These are phyloP conservation scores for Leccinum fallax DNA, from an alignment of 1,284 basidiomycete genomes.

Conservation along the genomic window DNA sequence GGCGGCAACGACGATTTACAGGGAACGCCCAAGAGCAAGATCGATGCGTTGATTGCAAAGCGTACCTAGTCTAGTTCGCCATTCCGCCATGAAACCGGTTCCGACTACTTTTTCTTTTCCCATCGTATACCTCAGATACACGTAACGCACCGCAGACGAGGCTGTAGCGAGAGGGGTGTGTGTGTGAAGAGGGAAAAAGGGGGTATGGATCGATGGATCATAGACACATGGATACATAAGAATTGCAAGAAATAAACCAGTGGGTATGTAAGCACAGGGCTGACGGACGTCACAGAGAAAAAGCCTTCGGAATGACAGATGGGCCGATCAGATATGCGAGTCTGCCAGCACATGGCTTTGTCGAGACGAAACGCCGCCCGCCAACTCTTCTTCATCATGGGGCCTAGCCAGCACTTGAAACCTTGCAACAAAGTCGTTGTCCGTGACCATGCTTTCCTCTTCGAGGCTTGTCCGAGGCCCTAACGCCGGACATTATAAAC, in stretches of 20 bases:
- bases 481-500: not conserved
- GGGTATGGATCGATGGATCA: not conserved
- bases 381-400: not conserved
- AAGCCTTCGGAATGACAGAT: not conserved
- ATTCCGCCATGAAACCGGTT: not conserved
- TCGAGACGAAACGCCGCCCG: not conserved
- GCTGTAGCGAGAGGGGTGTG: not conserved
- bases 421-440: not conserved
- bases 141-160: constrained; percentile 1
- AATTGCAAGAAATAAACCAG: not conserved
- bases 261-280: not conserved
- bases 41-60: constrained; percentile 20
- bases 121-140: constrained; percentile 8
- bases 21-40: not conserved
- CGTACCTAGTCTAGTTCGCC: not conserved
- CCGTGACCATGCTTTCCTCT: not conserved
- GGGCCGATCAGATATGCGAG: no score
- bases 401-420: not conserved
- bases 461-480: not conserved
- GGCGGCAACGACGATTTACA: constrained; percentile 32
- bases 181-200: not conserved
- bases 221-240: not conserved
- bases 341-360: not conserved
- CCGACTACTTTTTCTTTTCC: not conserved
- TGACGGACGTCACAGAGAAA: not conserved